Evolutionary conservation across 352 stramenopile genomes (phyloP), one percentile per base, ranked within the genome.

Genomic region (Phytophthora tubulina): DNA sequence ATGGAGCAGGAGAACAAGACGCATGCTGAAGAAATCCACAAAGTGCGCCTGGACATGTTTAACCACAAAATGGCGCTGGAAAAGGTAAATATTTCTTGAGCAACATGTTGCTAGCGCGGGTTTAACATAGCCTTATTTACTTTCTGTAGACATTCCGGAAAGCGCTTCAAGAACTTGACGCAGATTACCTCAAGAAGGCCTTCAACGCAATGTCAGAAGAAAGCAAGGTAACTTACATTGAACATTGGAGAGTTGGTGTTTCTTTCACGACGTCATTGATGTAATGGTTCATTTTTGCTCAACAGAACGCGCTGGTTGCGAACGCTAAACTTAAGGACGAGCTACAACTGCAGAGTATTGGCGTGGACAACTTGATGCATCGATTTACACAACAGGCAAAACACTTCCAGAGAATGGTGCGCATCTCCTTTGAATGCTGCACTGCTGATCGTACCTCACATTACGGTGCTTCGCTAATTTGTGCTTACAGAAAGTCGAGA

Each of bases 31-130:
- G 82, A 93, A 70, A 90, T 93, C 56, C 84, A 93, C 63, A 89
- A 90, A 70, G 82, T 93, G 48, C 79, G 84, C 8, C 74, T 93
- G 41, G 86, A 94, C 63, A 91, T 92, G 85, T 94, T 94, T 64
- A 94, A 94, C 58, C 86, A 93, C 79, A 94, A 93, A 58, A 93
- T 94, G 85, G 85, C 85, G 38, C 75, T 94, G 31, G 86, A 94
- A 67, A 91, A 94, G 81, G 83, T 91, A 38, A 60, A 15, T 46
- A 4, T 46, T n/a, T 41, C 53, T 14, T 13, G 36, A 9, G 27
- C 52, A 48, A 48, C 30, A 10, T 17, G 33, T 27, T 32, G 36
- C 27, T 4, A 49, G 35, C 3, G 14, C 56, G 36, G 32, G 11
- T 35, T 10, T 57, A 36, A 46, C 42, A 57, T 17, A 27, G 38